Evolutionary conservation across 371 early-diverging fungal genomes (phyloP).

Genomic region (Sporodiniella umbellata): DNA sequence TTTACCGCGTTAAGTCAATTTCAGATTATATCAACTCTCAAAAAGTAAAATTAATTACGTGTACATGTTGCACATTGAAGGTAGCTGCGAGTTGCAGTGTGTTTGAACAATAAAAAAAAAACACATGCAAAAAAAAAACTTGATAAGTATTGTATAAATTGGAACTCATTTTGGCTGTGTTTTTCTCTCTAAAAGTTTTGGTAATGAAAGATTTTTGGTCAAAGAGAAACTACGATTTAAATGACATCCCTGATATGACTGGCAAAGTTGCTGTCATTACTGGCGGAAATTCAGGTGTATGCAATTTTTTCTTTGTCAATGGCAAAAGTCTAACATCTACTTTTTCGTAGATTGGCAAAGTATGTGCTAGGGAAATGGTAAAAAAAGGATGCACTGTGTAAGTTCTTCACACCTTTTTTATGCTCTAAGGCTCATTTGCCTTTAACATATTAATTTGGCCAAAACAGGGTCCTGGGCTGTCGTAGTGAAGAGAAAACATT

Average conservation of each 20-base stretch:
- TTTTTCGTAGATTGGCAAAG: slow-evolving; percentile 50
- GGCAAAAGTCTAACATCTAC: not conserved
- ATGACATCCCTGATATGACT: slow-evolving; percentile 60
- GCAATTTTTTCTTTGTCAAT: not conserved
- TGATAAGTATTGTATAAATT: no score
- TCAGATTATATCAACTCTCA: no score
- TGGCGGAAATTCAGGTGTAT: slow-evolving; percentile 66
- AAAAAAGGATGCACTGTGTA: slow-evolving; percentile 56
- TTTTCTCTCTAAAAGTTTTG: not conserved
- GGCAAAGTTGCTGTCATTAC: slow-evolving; percentile 73
- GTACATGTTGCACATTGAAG: no score
- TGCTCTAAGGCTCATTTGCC: not conserved
- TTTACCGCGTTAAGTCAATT: no score
- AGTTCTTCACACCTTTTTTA: not conserved
- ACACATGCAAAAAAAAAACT: no score
- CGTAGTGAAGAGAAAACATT: slow-evolving; percentile 44
- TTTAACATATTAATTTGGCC: no score
- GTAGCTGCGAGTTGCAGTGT: no score
- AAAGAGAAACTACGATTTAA: slow-evolving; percentile 18
- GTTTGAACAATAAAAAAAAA: no score
- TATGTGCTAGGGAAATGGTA: slow-evolving; percentile 58
- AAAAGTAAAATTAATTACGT: no score
- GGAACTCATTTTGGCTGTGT: no score
- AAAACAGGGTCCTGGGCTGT: slow-evolving; percentile 59
- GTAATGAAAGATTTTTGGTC: slow-evolving; percentile 8